Conservation (phyloP, 306 rosid species). For the Betula pendula region DNA sequence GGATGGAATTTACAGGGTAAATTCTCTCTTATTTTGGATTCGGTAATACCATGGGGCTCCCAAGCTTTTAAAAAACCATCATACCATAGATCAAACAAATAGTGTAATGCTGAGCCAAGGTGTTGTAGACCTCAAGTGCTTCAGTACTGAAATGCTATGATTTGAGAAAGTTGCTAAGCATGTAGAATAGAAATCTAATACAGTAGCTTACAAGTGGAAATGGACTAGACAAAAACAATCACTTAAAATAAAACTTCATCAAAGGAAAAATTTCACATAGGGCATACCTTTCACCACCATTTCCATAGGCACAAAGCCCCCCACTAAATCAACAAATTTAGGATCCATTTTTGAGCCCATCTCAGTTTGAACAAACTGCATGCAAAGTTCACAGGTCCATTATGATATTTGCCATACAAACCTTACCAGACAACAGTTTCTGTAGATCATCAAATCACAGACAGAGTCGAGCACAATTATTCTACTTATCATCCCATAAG, state of each 20-base stretch:
- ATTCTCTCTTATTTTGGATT: neutral
- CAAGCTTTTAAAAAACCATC: neutral
- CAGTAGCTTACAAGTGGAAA: neutral
- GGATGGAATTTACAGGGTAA: neutral
- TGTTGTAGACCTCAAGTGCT: too few relatives aligned
- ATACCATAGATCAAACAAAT: neutral
- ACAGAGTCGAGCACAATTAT: neutral
- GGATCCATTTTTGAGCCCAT: constrained; percentile 40
- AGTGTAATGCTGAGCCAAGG: neutral
- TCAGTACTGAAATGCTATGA: neutral
- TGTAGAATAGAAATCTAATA: neutral
- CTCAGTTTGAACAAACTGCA: constrained; percentile 91
- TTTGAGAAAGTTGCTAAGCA: neutral
- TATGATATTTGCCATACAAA: constrained; percentile 18
- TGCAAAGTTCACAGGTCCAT: constrained; percentile 6
- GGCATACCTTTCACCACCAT: constrained; percentile 76
- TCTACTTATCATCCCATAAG: neutral
- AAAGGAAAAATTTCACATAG: constrained; percentile 11
- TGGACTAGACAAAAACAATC: neutral
- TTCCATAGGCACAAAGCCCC: constrained; percentile 89
- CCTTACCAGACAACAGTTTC: constrained; percentile 4
- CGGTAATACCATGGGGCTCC: neutral
- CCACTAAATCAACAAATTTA: constrained; percentile 33
- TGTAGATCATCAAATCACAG: constrained; percentile 8
- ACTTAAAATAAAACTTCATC: constrained; percentile 23